Evolutionary conservation across 2,329 filamentous ascomycete genomes (phyloP), one percentile per base, ranked within the genome.

Genomic region (Pseudogymnoascus pannorum): DNA sequence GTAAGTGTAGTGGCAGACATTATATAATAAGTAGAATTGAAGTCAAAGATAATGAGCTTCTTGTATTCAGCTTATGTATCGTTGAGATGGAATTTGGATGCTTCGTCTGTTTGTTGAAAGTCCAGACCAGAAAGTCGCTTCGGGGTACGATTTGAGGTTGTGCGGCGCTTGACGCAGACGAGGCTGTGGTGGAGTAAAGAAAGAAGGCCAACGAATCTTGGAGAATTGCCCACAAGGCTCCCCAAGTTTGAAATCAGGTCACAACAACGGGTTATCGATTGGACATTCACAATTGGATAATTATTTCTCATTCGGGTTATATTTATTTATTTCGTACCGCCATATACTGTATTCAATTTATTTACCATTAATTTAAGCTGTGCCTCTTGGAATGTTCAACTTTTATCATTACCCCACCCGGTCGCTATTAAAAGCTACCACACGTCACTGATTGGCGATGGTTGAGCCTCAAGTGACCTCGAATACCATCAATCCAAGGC

Each of bases 121-220:
- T 29, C 22, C 36, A 60, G 59, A 60, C 33, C 20, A 57, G 40
- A 60, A 44, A 38, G 33, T 24, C 57, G 60, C 48, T 61, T 61
- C 48, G 60, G 35, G 60, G 59, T n/a, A n/a, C 31, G 48, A 58
- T 40, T 62, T 38, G 26, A 29, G 29, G 40, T 58, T 51, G 57
- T 42, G 57, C 57, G 60, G 48, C 48, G 48, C 48, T 54, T 54
- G 48, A 54, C 48, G 48, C 48, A 60, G 60, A 62, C 60, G 60
- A 62, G 60, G 60, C 57, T 61, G 60, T 29, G 60, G 29, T 58
- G 60, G 57, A 62, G 58, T 31, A 58, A 61, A 60, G 24, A 51
- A 48, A 51, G 48, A 54, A 54, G 48, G 48, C 48, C 48, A 54
- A 31, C 48, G 48, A 54, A 54, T 54, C 48, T 54, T 54, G 48